These are phyloP conservation scores for Trichocomaceae sp. DNA, from an alignment of 2,329 filamentous ascomycete species.

Conservation along the genomic window DNA sequence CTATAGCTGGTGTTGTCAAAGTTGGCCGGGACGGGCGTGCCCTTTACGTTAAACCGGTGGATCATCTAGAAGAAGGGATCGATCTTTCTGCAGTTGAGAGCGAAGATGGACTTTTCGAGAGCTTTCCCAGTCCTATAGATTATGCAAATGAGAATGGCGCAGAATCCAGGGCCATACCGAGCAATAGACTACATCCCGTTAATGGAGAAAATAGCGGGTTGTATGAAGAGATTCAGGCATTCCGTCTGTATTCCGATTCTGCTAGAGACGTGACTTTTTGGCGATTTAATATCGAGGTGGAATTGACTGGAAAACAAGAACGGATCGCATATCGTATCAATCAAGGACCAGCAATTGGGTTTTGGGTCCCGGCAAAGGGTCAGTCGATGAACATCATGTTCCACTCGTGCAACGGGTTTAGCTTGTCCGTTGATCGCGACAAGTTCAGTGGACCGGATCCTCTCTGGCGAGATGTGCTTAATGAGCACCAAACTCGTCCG, in stretches of 20 bases:
- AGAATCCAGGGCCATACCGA: conserved; percentile 35
- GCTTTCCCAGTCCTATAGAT: conserved; percentile 44
- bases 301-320: conserved; percentile 69
- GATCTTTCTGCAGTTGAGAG: conserved; percentile 76
- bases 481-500: conserved; percentile 79
- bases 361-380: conserved; percentile 83
- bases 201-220: conserved; percentile 78
- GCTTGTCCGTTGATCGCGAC: conserved; percentile 67
- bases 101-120: conserved; percentile 76
- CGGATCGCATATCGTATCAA: conserved; percentile 96
- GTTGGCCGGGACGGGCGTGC: conserved; percentile 77
- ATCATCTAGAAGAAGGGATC: conserved; percentile 68
- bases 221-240: conserved; percentile 75
- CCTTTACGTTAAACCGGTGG: conserved; percentile 82
- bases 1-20: conserved; percentile 80
- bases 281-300: conserved; percentile 92
- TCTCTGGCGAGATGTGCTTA: conserved; percentile 92
- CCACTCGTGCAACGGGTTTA: conserved; percentile 96
- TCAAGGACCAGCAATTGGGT: conserved; percentile 75
- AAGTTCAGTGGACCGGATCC: conserved; percentile 88
- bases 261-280: conserved; percentile 91
- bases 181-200: conserved; percentile 37
- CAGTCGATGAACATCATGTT: conserved; percentile 99
- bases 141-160: conserved; percentile 30
- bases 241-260: conserved; percentile 72